These are phyloP conservation scores for Colletotrichum gloeosporioides DNA, from an alignment of 2,329 filamentous ascomycete species.

Conservation along the genomic window DNA sequence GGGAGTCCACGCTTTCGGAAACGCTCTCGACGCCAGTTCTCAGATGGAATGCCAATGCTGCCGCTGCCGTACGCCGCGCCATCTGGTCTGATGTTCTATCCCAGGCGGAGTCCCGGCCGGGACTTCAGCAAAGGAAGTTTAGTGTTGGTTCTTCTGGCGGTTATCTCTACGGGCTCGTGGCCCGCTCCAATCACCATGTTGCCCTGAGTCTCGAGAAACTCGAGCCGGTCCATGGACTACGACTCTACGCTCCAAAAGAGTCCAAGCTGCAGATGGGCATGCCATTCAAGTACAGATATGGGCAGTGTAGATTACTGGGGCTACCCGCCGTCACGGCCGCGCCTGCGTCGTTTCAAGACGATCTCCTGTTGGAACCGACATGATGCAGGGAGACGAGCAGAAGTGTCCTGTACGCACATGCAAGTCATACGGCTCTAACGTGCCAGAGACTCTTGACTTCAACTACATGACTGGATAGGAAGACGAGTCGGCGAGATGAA, in stretches of 20 bases:
- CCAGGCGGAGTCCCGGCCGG: constrained; percentile 11
- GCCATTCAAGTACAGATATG: not conserved
- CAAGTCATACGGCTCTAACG: constrained; percentile 12
- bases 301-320: not conserved
- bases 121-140: constrained; percentile 11
- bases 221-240: not conserved
- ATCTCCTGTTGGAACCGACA: constrained; percentile 18
- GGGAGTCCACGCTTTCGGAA: constrained; percentile 6
- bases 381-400: constrained; percentile 13
- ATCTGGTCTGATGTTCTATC: constrained; percentile 21
- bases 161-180: not conserved
- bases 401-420: constrained; percentile 16
- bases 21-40: not conserved
- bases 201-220: constrained; percentile 11
- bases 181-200: constrained; percentile 13
- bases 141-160: constrained; percentile 1
- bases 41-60: not conserved
- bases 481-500: not conserved
- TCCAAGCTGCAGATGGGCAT: constrained; percentile 5
- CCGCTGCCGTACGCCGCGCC: not conserved
- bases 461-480: not conserved
- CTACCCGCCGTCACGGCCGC: constrained; percentile 11
- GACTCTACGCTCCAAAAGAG: not conserved
- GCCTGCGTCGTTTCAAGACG: constrained; percentile 22
- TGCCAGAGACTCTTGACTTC: not conserved